These are phyloP conservation scores for Candida xiaguanensis DNA, from an alignment of 805 yeast genomes.

Conservation along the genomic window DNA sequence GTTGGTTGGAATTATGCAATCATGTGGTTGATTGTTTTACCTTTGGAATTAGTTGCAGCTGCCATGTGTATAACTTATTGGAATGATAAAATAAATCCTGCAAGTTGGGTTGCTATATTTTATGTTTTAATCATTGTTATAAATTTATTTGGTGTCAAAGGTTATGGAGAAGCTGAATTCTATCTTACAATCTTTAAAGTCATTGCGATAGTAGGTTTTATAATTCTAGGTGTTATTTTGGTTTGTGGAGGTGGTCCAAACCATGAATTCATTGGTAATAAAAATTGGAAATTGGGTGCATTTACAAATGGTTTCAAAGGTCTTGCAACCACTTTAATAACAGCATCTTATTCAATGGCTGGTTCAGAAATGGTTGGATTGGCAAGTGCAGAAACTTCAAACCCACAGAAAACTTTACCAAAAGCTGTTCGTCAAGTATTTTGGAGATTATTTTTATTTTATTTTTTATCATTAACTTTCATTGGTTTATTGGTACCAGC, in stretches of 20 bases:
- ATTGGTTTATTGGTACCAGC: constrained; percentile 48
- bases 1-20: constrained; percentile 38
- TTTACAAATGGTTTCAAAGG: constrained; percentile 38
- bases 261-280: constrained; percentile 32
- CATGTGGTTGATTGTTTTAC: constrained; percentile 36
- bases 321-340: constrained; percentile 33
- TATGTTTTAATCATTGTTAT: constrained; percentile 25
- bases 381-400: constrained; percentile 36
- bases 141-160: constrained; percentile 34
- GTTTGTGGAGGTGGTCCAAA: constrained; percentile 39
- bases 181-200: constrained; percentile 28
- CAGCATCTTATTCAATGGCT: constrained; percentile 35
- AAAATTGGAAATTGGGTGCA: constrained; percentile 32
- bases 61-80: constrained; percentile 34
- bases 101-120: constrained; percentile 35
- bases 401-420: constrained; percentile 38
- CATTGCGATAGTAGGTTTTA: constrained; percentile 34
- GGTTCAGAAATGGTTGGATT: constrained; percentile 38
- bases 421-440: constrained; percentile 42
- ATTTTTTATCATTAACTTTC: constrained; percentile 29
- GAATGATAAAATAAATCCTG: constrained; percentile 32
- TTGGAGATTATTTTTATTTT: constrained; percentile 41
- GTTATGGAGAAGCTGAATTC: constrained; percentile 37
- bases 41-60: constrained; percentile 37
- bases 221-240: constrained; percentile 31